Evolutionary conservation across 2,329 filamentous ascomycete species (phyloP), one percentile per base, ranked within the genome.

Genomic region (Trichoderma sp.): DNA sequence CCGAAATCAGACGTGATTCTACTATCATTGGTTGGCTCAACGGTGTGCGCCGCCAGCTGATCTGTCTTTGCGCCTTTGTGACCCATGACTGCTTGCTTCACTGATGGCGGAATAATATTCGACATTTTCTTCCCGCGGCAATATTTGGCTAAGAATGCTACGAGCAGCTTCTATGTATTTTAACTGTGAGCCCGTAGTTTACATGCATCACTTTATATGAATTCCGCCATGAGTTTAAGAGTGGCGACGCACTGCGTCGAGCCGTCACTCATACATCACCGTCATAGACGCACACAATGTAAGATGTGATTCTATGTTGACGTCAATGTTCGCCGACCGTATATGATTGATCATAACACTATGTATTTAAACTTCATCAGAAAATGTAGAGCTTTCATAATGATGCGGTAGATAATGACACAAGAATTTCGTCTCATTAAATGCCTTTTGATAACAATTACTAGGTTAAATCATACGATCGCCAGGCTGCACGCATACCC

Each of bases 1-100:
- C 94, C 94, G 82, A 87, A 93, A 77, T 97, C 93, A 63, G 91
- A 91, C 0, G 93, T 95, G 75, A 94, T 88, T 51, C 87, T 85
- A 36, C 86, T 84, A 47, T 88, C 85, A 64, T 86, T 81, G 58
- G 87, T 82, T 2, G 89, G 85, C 77, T 93, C 86, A 70, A 89
- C 86, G 4, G 83, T 91, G 73, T 90, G 83, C 53, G 82, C 81
- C 30, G 84, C 80, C 62, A 95, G 83, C 76, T 94, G 90, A 18
- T 85, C 84, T 30, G 88, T 77, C 84, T 94, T 94, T 74, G 84
- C 83, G 74, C 76, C 79, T 71, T 78, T 76, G 63, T 81, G 78
- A 51, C 84, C 83, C 77, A 82, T 82, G 63, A 73, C 69, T 67
- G 69, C 72, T 60, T 71, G 69, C 34, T 73, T 73, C 11, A 73